Conservation (phyloP, 257 asterid genomes). For the Marsdenia floribunda region DNA sequence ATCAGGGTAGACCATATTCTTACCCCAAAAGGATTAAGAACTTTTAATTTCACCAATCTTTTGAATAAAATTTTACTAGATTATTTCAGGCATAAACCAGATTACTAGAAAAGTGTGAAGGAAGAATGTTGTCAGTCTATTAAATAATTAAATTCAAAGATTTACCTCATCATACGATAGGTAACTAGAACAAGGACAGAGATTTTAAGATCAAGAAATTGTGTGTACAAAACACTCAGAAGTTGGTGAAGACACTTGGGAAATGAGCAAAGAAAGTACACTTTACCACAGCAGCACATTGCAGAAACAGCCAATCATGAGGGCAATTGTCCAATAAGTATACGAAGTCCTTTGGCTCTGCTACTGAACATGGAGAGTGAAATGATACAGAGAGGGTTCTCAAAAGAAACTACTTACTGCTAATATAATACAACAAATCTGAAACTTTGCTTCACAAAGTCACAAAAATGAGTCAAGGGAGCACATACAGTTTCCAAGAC, state of each 20-base stretch:
- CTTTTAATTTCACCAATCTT: not conserved
- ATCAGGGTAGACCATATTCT: not conserved
- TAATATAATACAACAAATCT: not conserved
- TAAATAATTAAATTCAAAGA: not conserved
- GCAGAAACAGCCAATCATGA: constrained; percentile 88
- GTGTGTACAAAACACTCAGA: not conserved
- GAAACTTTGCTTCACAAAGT: not conserved
- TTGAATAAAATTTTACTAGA: not conserved
- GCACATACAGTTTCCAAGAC: constrained; percentile 68
- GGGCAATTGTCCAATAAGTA: constrained; percentile 77
- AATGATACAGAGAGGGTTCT: not conserved
- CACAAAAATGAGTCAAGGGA: constrained; percentile 5
- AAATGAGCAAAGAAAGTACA: constrained; percentile 2
- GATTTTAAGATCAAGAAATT: not conserved
- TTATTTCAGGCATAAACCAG: not conserved
- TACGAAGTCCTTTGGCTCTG: constrained; percentile 62
- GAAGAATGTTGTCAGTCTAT: not conserved
- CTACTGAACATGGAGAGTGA: constrained; percentile 38
- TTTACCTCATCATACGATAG: not conserved
- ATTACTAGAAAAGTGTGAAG: not conserved
- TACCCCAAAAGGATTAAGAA: not conserved
- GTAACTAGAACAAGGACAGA: not conserved
- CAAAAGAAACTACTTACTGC: not conserved
- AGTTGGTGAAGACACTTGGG: not conserved
- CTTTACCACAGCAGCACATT: constrained; percentile 80